Conservation (phyloP, 2,329 filamentous ascomycete genomes). For the Diaporthe nobilis region DNA sequence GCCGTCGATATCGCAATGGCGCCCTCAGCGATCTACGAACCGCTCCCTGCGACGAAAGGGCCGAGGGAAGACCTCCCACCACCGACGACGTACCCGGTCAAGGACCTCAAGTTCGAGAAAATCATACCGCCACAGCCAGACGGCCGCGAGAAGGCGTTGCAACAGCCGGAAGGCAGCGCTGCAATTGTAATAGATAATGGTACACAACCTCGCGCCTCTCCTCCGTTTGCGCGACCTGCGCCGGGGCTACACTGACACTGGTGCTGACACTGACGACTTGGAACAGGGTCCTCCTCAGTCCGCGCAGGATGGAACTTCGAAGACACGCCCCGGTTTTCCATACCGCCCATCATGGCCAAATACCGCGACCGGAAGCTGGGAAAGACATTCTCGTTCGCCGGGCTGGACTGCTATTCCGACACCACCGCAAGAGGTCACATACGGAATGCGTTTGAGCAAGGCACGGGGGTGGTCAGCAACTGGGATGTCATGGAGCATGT, state of each 20-base stretch:
- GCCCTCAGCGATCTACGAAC: constrained; percentile 62
- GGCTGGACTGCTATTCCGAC: constrained; percentile 93
- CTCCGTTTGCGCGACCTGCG: neutral
- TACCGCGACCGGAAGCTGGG: constrained; percentile 95
- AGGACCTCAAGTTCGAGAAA: constrained; percentile 73
- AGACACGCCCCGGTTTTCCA: constrained; percentile 79
- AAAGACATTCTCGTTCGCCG: constrained; percentile 92
- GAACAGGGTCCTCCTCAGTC: constrained; percentile 84
- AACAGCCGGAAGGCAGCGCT: constrained; percentile 67
- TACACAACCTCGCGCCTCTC: constrained; percentile 55
- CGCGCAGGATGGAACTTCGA: constrained; percentile 98
- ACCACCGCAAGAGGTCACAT: constrained; percentile 93
- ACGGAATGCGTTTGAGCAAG: constrained; percentile 90
- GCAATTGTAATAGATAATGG: constrained; percentile 99
- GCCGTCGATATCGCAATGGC: constrained; percentile 44
- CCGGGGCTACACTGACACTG: constrained; percentile 39
- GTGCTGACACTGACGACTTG: constrained; percentile 44
- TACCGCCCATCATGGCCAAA: constrained; percentile 93
- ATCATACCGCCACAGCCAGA: constrained; percentile 70
- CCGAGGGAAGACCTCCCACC: constrained; percentile 63
- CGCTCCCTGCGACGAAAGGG: constrained; percentile 53
- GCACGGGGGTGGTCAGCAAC: constrained; percentile 92
- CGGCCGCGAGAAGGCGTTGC: constrained; percentile 78
- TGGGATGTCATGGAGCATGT: constrained; percentile 98
- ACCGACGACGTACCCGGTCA: constrained; percentile 71